Evolutionary conservation across 78 protist genomes (phyloP).

Genomic region (Dictyostelium intermedium): DNA sequence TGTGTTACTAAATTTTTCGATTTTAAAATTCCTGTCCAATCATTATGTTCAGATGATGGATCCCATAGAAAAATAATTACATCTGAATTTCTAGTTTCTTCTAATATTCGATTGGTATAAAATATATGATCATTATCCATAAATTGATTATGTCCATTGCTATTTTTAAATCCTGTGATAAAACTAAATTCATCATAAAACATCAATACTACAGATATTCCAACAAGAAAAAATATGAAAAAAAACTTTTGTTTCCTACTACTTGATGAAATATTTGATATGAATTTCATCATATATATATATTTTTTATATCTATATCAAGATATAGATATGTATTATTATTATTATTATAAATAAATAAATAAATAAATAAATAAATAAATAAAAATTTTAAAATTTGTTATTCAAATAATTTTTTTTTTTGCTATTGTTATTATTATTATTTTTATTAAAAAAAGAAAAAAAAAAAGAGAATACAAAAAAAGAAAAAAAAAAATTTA

Average conservation of each 20-base stretch:
- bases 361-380: no score
- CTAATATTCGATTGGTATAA: background rate
- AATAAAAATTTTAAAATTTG: no score
- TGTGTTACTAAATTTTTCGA: background rate
- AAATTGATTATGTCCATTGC: background rate
- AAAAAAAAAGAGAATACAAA: no score
- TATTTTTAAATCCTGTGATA: background rate
- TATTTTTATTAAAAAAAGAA: no score
- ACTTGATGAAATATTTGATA: background rate
- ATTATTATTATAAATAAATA: no score
- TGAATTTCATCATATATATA: background rate
- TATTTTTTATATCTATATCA: background rate
- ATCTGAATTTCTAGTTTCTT: background rate
- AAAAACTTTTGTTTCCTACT: constrained; percentile 1
- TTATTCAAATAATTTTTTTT: no score
- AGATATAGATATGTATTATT: no score
- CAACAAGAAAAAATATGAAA: background rate
- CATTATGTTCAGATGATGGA: background rate
- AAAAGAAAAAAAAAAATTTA: no score
- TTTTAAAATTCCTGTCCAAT: constrained; percentile 31
- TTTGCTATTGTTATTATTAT: no score
- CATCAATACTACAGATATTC: background rate
- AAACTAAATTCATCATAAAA: background rate
- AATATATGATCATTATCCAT: background rate
- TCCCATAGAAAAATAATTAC: constrained; percentile 32